Percentiles rank a stretch among this genome's conserved stretches.
Evolutionary conservation across 306 rosid species (phyloP).

Genomic region (Cucurbita moschata): DNA sequence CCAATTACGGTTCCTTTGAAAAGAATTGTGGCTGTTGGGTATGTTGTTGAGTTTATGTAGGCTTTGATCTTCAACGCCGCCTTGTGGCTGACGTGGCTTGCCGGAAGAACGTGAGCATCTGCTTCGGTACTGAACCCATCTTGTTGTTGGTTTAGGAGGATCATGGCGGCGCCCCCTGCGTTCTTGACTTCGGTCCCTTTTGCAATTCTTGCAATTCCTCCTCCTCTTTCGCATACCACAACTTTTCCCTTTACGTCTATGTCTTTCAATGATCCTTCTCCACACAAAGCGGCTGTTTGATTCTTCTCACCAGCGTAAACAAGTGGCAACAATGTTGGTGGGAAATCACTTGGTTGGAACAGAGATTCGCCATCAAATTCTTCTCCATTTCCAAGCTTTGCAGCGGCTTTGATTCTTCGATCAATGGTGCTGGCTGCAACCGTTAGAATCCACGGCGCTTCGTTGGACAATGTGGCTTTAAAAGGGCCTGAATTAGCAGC

Average conservation of each 20-base stretch:
- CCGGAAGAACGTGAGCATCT: conserved; percentile 12
- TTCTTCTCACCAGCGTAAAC: conserved; percentile 6
- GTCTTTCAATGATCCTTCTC: background rate
- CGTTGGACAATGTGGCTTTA: conserved; percentile 24
- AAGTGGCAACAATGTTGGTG: background rate
- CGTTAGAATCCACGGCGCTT: conserved; percentile 61
- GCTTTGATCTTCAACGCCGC: conserved; percentile 3
- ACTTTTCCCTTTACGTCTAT: background rate
- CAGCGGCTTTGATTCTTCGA: conserved; percentile 31
- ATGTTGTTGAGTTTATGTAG: conserved; percentile 4
- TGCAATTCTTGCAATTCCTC: conserved; percentile 7
- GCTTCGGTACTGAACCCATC: conserved; percentile 3
- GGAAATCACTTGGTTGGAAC: conserved; percentile 10
- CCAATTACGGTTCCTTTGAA: conserved; percentile 9
- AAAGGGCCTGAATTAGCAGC: conserved; percentile 59
- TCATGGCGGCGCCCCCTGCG: conserved; percentile 10
- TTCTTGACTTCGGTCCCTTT: conserved; percentile 7
- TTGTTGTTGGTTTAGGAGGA: background rate
- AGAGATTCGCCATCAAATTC: conserved; percentile 6
- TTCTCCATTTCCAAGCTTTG: conserved; percentile 32
- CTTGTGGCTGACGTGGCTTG: background rate
- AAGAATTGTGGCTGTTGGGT: background rate
- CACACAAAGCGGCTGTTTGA: background rate
- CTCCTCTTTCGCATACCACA: conserved; percentile 11
- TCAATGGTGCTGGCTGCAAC: conserved; percentile 40